Evolutionary conservation across 1,139 yeast species (phyloP).

Genomic region (Lizanozyma gosingica): DNA sequence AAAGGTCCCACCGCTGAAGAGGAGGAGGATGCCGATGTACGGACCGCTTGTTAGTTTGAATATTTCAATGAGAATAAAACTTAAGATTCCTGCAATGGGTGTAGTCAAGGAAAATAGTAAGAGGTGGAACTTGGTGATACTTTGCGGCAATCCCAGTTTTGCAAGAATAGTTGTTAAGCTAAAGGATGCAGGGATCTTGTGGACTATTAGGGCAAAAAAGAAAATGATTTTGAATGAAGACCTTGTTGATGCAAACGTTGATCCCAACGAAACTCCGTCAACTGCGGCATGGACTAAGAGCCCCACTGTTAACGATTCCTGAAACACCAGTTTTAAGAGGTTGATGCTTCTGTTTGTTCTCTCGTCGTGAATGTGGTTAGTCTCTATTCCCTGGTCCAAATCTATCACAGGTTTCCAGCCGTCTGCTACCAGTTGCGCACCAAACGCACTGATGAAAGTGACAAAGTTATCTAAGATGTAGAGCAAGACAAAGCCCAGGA

Average conservation of each 20-base stretch:
- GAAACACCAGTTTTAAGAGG: conserved; percentile 5
- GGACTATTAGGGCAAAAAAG: conserved; percentile 54
- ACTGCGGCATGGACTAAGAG: conserved; percentile 58
- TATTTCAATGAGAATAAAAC: conserved; percentile 30
- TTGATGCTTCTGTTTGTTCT: background rate
- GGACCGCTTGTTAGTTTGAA: conserved; percentile 23
- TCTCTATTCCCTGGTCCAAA: background rate
- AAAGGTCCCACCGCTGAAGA: conserved; percentile 69
- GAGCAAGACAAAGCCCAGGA: background rate
- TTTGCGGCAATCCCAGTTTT: conserved; percentile 24
- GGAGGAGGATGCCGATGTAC: conserved; percentile 40
- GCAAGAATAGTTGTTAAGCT: conserved; percentile 51
- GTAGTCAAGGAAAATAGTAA: conserved; percentile 42
- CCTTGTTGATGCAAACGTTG: conserved; percentile 41
- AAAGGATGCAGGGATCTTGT: conserved; percentile 70
- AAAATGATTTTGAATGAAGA: conserved; percentile 41
- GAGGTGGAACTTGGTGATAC: conserved; percentile 31
- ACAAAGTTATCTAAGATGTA: conserved; percentile 1
- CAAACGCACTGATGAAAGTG: background rate
- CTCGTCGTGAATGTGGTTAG: background rate
- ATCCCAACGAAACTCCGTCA: conserved; percentile 72
- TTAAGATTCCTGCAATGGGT: conserved; percentile 42
- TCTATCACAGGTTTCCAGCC: background rate
- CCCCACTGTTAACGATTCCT: conserved; percentile 47
- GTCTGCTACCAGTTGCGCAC: background rate